A percentile compares a stretch with the other conserved stretches of the same genome.
These are phyloP conservation scores for Leptoxyphium fumago DNA, from an alignment of 2,329 filamentous ascomycete species.

Conservation along the genomic window DNA sequence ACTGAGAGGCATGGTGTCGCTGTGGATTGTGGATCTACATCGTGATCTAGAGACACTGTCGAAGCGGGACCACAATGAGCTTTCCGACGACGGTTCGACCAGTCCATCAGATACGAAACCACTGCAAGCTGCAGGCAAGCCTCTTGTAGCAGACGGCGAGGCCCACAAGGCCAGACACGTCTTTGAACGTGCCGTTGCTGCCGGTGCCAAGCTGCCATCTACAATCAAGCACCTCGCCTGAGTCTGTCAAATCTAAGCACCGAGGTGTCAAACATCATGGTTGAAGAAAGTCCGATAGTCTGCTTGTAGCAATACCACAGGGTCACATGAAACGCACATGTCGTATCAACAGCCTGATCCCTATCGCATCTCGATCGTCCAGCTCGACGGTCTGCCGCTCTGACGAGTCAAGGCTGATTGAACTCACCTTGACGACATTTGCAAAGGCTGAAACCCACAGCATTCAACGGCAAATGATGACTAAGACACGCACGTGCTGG, in stretches of 20 bases:
- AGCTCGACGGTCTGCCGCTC: no score
- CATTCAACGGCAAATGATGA: no score
- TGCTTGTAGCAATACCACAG: no score
- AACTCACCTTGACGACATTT: no score
- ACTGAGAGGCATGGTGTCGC: constrained; percentile 56
- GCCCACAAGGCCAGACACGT: not conserved
- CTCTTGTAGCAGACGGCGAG: not conserved
- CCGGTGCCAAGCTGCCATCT: not conserved
- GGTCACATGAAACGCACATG: no score
- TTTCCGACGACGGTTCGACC: not conserved
- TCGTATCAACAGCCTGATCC: no score
- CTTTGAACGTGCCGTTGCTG: not conserved
- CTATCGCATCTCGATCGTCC: no score
- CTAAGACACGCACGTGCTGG: no score
- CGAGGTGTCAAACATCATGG: no score
- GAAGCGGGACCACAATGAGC: not conserved
- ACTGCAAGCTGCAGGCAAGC: not conserved
- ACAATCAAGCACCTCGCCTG: not conserved
- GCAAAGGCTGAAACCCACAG: no score
- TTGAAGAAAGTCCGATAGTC: no score
- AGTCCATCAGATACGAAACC: not conserved
- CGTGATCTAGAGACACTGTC: not conserved
- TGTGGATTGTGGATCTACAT: constrained; percentile 59
- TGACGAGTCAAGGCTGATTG: no score
- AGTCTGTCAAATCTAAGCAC: not conserved